Evolutionary conservation across 352 stramenopile species (phyloP), one percentile per base, ranked within the genome.

Genomic region (Globisporangium perplexum): DNA sequence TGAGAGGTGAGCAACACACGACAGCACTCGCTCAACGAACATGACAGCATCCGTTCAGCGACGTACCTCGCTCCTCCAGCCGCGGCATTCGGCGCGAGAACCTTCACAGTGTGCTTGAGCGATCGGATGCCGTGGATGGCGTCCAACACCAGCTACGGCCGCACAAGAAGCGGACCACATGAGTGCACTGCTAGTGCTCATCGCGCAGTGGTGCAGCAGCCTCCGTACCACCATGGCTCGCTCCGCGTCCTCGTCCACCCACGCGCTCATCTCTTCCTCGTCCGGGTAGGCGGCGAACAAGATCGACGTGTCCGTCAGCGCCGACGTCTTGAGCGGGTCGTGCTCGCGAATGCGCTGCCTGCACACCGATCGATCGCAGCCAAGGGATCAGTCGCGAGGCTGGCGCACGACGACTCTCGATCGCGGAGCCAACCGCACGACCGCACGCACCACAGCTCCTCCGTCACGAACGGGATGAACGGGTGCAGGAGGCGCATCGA

Each of bases 381-480:
- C 31, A 1, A 36, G 31, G 5, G 31, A 36, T 36, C 31, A 36
- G 15, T 15, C 8, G 31, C 3, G 12, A 14, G 8, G 12, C 31
- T 11, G n/a, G n/a, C n/a, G n/a, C n/a, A n/a, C n/a, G n/a, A n/a
- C n/a, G n/a, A n/a, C n/a, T n/a, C n/a, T n/a, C n/a, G n/a, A n/a
- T n/a, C n/a, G n/a, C n/a, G n/a, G n/a, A n/a, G n/a, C n/a, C n/a
- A n/a, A n/a, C n/a, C n/a, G n/a, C n/a, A n/a, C n/a, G 5, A 12
- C 15, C 18, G 30, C 20, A 50, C 65, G 11, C 96, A 95, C 97
- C 97, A 99, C 11, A 99, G 77, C 69, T 99, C 98, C 77, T 99
- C 98, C 0, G 97, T 99, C 23, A 99, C 93, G 68, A 99, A 99
- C n/a, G 98, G 98, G 68, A 98, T 98, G 66, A 99, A 97, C 7